Conservation (phyloP, 768 basidiomycete genomes). For the Serendipita vermifera region DNA sequence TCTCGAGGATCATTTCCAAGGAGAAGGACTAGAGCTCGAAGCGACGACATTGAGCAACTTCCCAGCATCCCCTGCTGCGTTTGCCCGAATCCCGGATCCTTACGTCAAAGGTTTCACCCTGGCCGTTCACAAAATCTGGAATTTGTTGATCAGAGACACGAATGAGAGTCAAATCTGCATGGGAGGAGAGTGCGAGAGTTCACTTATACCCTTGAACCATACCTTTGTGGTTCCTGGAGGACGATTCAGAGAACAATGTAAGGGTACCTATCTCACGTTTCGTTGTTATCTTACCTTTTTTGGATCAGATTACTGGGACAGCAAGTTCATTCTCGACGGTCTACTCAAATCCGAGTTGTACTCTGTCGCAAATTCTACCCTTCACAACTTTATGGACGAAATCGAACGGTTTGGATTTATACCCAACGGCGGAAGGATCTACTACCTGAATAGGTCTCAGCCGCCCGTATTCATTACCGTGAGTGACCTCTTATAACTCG, state of each 20-base stretch:
- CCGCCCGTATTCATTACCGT: conserved; percentile 81
- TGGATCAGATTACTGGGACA: conserved; percentile 43
- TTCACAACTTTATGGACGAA: conserved; percentile 95
- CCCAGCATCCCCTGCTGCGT: conserved; percentile 46
- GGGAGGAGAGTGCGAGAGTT: conserved; percentile 56
- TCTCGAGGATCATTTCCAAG: conserved; percentile 59
- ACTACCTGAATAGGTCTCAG: conserved; percentile 87
- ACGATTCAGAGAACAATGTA: conserved; percentile 76
- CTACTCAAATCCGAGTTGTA: conserved; percentile 70
- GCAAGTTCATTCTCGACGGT: conserved; percentile 81
- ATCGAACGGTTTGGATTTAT: conserved; percentile 75
- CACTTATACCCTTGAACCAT: conserved; percentile 80
- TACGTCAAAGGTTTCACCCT: conserved; percentile 58
- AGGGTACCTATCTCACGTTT: conserved; percentile 23
- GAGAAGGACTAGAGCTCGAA: conserved; percentile 76
- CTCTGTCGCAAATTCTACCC: conserved; percentile 55
- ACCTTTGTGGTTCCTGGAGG: conserved; percentile 84
- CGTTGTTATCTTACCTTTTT: background rate
- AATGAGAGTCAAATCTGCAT: conserved; percentile 56
- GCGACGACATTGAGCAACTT: conserved; percentile 50
- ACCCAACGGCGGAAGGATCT: conserved; percentile 87
- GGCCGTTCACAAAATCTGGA: conserved; percentile 81
- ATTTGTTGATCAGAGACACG: conserved; percentile 59
- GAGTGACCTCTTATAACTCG: conserved; percentile 19
- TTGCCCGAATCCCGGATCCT: conserved; percentile 56